These are phyloP conservation scores for Hordeum marinum DNA, from an alignment of 176 grass and related monocot species.

Conservation along the genomic window DNA sequence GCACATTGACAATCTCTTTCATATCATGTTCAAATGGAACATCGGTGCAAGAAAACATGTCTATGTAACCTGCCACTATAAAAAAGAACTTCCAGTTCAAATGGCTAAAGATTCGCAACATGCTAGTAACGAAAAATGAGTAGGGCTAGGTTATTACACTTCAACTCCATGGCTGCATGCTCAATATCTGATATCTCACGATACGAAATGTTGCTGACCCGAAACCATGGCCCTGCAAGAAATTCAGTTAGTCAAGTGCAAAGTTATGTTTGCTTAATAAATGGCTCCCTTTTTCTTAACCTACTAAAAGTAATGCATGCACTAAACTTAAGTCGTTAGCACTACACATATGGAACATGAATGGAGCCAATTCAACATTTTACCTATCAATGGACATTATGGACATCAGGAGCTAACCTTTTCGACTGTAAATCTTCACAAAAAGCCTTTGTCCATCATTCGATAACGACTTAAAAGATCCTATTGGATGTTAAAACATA, in stretches of 20 bases:
- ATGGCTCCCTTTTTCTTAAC: conserved; percentile 5
- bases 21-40: conserved; percentile 53
- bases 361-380: conserved; percentile 10
- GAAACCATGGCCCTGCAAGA: conserved; percentile 86
- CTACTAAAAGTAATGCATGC: not conserved
- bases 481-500: conserved; percentile 42
- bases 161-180: conserved; percentile 62
- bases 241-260: not conserved
- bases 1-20: conserved; percentile 69
- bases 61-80: conserved; percentile 76
- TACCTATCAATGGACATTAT: conserved; percentile 20
- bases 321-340: not conserved
- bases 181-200: conserved; percentile 68
- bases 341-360: not conserved
- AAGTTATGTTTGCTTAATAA: conserved; percentile 24
- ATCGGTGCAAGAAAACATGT: conserved; percentile 45
- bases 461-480: conserved; percentile 59
- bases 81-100: conserved; percentile 23
- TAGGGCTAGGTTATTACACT: conserved; percentile 44
- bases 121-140: conserved; percentile 15
- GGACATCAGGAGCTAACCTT: conserved; percentile 51
- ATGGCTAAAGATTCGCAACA: conserved; percentile 1
- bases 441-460: conserved; percentile 85
- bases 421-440: conserved; percentile 84
- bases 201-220: conserved; percentile 59